phyloP scores from a whole-genome alignment of 768 basidiomycete genomes.

The Boletus vermiculosoides region DNA sequence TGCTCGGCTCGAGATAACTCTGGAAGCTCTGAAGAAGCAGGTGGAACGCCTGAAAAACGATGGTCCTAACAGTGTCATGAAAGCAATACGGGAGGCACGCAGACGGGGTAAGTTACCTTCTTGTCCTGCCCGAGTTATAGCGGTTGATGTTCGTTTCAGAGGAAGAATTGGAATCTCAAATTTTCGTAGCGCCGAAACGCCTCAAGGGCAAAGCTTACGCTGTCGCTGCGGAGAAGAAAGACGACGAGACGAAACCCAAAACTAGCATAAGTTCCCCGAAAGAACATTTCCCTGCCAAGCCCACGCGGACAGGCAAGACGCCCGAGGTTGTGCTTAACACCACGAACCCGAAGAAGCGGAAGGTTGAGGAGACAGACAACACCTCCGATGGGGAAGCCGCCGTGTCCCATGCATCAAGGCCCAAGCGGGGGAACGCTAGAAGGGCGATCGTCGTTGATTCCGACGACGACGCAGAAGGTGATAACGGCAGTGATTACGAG shows the following conservation, averaged over 20 bases:
- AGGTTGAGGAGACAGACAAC: constrained; percentile 18
- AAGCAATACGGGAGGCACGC: constrained; percentile 62
- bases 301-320: constrained; percentile 39
- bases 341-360: constrained; percentile 19
- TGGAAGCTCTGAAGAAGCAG: constrained; percentile 59
- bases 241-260: constrained; percentile 22
- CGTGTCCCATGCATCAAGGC: constrained; percentile 37
- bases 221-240: constrained; percentile 47
- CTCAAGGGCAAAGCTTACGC: constrained; percentile 75
- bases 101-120: constrained; percentile 48
- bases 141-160: constrained; percentile 33
- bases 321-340: constrained; percentile 59
- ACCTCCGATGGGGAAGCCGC: constrained; percentile 35
- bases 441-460: constrained; percentile 46
- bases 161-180: constrained; percentile 49
- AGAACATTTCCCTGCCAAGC: constrained; percentile 29
- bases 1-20: constrained; percentile 65
- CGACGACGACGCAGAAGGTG: constrained; percentile 47
- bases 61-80: constrained; percentile 59
- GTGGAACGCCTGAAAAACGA: constrained; percentile 65
- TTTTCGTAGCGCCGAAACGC: constrained; percentile 55
- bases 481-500: constrained; percentile 32
- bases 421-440: constrained; percentile 37
- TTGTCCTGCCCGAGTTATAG: background rate
- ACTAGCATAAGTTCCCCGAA: constrained; percentile 13